phyloP scores from a whole-genome alignment of 306 rosid species.

The Elaeagnus macrophylla region DNA sequence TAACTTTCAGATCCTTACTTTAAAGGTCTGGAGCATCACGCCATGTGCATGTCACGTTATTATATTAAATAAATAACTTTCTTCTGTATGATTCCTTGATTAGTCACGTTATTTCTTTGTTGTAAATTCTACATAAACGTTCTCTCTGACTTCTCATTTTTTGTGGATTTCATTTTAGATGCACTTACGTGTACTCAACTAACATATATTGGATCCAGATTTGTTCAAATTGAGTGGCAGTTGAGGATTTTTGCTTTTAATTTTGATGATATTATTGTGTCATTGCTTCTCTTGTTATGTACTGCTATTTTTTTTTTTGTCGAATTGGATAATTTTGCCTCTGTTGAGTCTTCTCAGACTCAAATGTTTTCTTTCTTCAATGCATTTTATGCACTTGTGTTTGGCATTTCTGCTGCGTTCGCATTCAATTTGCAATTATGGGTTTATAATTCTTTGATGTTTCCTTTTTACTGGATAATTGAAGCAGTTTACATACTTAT shows the following conservation, averaged over 20 bases:
- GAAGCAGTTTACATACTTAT: too few species aligned
- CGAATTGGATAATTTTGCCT: neutral
- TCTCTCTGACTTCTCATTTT: constrained; percentile 20
- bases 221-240: constrained; percentile 30
- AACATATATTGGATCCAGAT: constrained; percentile 34
- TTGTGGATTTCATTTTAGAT: constrained; percentile 36
- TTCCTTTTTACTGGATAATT: too few species aligned
- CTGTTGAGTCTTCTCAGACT: neutral
- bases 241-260: constrained; percentile 40
- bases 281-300: neutral
- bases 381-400: too few species aligned
- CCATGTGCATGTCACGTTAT: constrained; percentile 28
- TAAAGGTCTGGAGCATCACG: constrained; percentile 29
- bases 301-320: neutral
- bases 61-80: constrained; percentile 33
- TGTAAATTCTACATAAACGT: constrained; percentile 9
- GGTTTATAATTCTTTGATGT: too few species aligned
- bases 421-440: too few species aligned
- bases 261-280: constrained; percentile 1
- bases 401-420: too few species aligned
- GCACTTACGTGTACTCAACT: constrained; percentile 35
- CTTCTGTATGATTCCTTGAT: constrained; percentile 32
- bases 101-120: constrained; percentile 26
- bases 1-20: too few species aligned
- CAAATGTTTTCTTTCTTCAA: too few species aligned